Base-by-base conservation (phyloP, 305 asterid genomes). In the Rubia balearica region DNA sequence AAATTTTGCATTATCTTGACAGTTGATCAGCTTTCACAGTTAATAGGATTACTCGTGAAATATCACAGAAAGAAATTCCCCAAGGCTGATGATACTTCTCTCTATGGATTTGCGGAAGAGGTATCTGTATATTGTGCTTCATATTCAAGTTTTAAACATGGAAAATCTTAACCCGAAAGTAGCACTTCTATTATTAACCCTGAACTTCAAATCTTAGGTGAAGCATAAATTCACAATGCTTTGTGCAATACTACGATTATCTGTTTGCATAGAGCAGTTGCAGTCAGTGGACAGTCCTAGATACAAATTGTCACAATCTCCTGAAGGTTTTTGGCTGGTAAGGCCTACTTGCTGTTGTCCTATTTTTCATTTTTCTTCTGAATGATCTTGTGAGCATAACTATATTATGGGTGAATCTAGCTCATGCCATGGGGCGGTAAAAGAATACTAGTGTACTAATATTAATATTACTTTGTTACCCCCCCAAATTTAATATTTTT, bases 1-100 rank as follows among this genome's bases (percentile, higher is more conserved):
- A 33, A 59, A 22, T 22, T 63, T 33, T 62, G 24, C 67, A 81
- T 71, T 48, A 72, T 74, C 70, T 77, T 73, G 65, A 73, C 73
- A 55, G 24, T 72, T 67, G n/a, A 75, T 65, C 64, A 65, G 67
- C 69, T 78, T 86, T 81, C 90, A 30, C 36, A 90, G 97, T 76
- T 89, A 62, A 83, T 87, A 64, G 96, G 90, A 78, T 70, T 83
- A 81, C 96, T 89, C 3, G 95, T 80, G 81, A 82, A 89, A 78
- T 82, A 86, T 81, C 97, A 91, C 65, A 78, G 89, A 71, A 89
- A 87, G 80, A 87, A 87, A 75, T 65, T 83, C 55, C 92, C 92
- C 36, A 86, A 81, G 77, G 33, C 72, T 21, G 79, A 77, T 76
- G 77, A 61, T 55, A 49, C 49, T 57, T 75, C 74, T 66, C 81